Evolutionary conservation across 1,139 yeast genomes (phyloP).

Genomic region (Pichia sp.): DNA sequence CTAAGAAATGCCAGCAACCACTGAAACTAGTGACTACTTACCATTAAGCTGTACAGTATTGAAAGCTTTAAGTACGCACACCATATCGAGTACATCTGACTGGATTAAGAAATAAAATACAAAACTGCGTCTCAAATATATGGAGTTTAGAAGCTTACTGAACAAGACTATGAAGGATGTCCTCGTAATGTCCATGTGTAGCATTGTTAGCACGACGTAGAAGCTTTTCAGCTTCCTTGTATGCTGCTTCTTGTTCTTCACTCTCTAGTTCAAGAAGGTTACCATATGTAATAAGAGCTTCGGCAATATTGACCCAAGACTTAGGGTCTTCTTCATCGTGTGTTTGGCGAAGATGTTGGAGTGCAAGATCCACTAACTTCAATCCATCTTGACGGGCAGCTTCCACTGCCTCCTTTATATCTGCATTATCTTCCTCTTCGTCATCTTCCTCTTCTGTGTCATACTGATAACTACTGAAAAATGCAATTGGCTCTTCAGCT

Average conservation of each 20-base stretch:
- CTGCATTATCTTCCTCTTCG: constrained; percentile 32
- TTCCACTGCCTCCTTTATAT: constrained; percentile 13
- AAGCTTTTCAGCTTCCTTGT: constrained; percentile 58
- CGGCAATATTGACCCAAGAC: constrained; percentile 77
- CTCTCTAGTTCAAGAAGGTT: constrained; percentile 62
- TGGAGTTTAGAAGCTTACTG: no score
- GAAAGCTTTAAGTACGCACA: no score
- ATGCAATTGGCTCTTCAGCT: constrained; percentile 54
- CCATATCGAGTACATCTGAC: no score
- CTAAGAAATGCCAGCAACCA: no score
- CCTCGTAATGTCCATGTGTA: constrained; percentile 65
- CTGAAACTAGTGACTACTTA: no score
- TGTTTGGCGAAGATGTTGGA: constrained; percentile 49
- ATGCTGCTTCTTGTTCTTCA: constrained; percentile 55
- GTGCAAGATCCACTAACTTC: constrained; percentile 45
- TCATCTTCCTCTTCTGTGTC: constrained; percentile 36
- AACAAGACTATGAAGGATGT: constrained; percentile 42
- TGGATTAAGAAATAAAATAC: no score
- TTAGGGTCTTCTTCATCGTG: constrained; percentile 71
- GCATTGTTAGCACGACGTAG: constrained; percentile 64
- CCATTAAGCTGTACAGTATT: no score
- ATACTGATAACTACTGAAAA: constrained; percentile 50
- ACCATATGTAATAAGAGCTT: constrained; percentile 73
- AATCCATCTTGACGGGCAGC: constrained; percentile 47
- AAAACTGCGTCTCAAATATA: no score